Conservation (phyloP, 768 basidiomycete genomes). For the Macrocybe gigantea region DNA sequence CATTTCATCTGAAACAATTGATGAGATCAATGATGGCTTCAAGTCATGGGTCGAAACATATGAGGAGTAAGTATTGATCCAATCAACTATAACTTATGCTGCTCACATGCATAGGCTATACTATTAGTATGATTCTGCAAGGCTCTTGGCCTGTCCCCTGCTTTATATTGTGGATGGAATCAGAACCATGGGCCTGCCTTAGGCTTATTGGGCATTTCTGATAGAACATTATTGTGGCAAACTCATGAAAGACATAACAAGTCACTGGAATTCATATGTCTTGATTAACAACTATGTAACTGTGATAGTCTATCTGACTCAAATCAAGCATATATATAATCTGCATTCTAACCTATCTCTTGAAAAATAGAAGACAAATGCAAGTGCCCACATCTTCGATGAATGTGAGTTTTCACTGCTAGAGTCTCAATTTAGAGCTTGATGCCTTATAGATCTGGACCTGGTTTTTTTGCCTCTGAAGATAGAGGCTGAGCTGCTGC, state of each 20-base stretch:
- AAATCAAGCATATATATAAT: slow-evolving; percentile 11
- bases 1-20: slow-evolving; percentile 10
- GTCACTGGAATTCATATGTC: slow-evolving; percentile 15
- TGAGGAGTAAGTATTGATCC: background rate
- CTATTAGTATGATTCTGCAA: background rate
- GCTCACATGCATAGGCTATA: background rate
- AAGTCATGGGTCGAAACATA: background rate
- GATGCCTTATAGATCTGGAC: too few relatives aligned
- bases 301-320: slow-evolving; percentile 11
- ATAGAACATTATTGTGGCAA: slow-evolving; percentile 31
- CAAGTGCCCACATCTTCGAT: too few relatives aligned
- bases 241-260: slow-evolving; percentile 19
- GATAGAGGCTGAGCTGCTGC: too few relatives aligned
- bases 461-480: too few relatives aligned
- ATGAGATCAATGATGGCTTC: background rate
- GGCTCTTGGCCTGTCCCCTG: slow-evolving; percentile 14
- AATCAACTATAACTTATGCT: background rate
- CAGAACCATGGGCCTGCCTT: slow-evolving; percentile 24
- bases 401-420: too few relatives aligned
- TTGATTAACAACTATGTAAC: slow-evolving; percentile 7
- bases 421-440: too few relatives aligned
- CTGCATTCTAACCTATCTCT: too few relatives aligned
- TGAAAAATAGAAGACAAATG: too few relatives aligned
- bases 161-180: slow-evolving; percentile 31
- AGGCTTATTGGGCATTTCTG: slow-evolving; percentile 32